Percentiles rank a stretch among this genome's conserved stretches.
Evolutionary conservation across 345 rosid genomes (phyloP).

Genomic region (Linum trigynum): DNA sequence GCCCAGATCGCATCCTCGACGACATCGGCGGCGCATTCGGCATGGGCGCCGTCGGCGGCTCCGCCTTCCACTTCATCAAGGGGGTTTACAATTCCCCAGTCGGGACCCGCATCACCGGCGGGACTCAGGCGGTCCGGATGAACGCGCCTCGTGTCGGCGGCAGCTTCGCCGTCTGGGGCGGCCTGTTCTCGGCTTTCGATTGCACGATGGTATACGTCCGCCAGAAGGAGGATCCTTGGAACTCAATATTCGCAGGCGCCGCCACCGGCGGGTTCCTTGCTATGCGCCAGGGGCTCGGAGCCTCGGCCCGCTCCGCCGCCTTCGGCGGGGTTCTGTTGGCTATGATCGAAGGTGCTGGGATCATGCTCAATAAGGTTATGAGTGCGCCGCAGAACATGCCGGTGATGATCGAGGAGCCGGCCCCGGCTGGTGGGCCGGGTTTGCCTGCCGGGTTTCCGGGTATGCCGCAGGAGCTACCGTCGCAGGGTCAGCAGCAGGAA

Average conservation of each 20-base stretch:
- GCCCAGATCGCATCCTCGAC: slow-evolving; percentile 74
- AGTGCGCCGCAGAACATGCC: slow-evolving; percentile 33
- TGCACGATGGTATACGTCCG: slow-evolving; percentile 70
- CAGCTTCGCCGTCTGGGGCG: slow-evolving; percentile 77
- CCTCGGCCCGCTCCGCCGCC: slow-evolving; percentile 44
- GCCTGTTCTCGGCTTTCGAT: slow-evolving; percentile 66
- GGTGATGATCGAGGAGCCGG: slow-evolving; percentile 36
- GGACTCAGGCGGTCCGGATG: slow-evolving; percentile 64
- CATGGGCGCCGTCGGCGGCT: slow-evolving; percentile 77
- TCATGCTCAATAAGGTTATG: slow-evolving; percentile 43
- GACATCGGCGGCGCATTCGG: slow-evolving; percentile 79
- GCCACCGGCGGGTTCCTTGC: slow-evolving; percentile 70
- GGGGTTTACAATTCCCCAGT: slow-evolving; percentile 54
- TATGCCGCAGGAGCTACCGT: slow-evolving; percentile 16
- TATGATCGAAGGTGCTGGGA: slow-evolving; percentile 58
- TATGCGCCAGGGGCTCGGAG: slow-evolving; percentile 54
- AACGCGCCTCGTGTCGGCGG: slow-evolving; percentile 70
- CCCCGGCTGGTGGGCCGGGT: slow-evolving; percentile 25
- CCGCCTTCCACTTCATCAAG: slow-evolving; percentile 53
- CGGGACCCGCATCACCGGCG: slow-evolving; percentile 56
- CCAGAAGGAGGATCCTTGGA: slow-evolving; percentile 94
- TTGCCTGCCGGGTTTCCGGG: slow-evolving; percentile 26
- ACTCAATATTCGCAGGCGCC: slow-evolving; percentile 74
- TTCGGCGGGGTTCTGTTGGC: slow-evolving; percentile 54
- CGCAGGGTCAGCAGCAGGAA: slow-evolving; percentile 19